Evolutionary conservation across 345 rosid genomes (phyloP).

Genomic region (Isatis tinctoria): DNA sequence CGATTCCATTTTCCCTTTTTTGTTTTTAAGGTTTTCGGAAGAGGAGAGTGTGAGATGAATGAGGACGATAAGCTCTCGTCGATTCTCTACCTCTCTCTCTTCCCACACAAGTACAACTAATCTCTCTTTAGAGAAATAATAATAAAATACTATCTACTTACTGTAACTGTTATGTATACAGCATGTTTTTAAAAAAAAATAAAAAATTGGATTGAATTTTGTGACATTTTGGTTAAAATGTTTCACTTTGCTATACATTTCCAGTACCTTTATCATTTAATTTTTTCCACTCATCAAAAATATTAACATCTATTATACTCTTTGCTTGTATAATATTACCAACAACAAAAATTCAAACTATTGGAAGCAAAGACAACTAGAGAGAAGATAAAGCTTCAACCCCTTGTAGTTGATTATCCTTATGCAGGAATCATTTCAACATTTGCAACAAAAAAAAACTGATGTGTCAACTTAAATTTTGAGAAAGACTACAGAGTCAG

Average conservation of each 20-base stretch:
- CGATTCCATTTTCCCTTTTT: constrained; percentile 40
- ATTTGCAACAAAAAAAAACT: not conserved
- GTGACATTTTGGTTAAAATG: not conserved
- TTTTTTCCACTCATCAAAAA: not conserved
- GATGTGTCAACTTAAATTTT: not conserved
- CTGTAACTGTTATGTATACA: too few relatives aligned
- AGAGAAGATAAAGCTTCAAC: too few relatives aligned
- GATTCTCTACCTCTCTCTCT: constrained; percentile 8
- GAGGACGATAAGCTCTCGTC: constrained; percentile 20
- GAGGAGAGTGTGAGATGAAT: not conserved
- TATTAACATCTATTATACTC: not conserved
- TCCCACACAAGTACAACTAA: not conserved
- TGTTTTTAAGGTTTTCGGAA: not conserved
- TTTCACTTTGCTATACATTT: not conserved
- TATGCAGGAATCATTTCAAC: not conserved
- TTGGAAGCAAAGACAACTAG: not conserved
- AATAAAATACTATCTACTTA: too few relatives aligned
- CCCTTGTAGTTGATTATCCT: not conserved
- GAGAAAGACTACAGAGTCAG: too few relatives aligned
- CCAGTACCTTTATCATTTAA: not conserved
- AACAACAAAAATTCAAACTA: not conserved
- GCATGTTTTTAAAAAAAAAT: too few relatives aligned
- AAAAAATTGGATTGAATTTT: too few relatives aligned
- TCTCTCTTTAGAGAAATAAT: too few relatives aligned
- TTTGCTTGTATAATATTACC: not conserved